Percentiles rank a stretch among this genome's conserved stretches.
Conservation (phyloP, 1,284 basidiomycete species). For the Sporisorium graminicola region DNA sequence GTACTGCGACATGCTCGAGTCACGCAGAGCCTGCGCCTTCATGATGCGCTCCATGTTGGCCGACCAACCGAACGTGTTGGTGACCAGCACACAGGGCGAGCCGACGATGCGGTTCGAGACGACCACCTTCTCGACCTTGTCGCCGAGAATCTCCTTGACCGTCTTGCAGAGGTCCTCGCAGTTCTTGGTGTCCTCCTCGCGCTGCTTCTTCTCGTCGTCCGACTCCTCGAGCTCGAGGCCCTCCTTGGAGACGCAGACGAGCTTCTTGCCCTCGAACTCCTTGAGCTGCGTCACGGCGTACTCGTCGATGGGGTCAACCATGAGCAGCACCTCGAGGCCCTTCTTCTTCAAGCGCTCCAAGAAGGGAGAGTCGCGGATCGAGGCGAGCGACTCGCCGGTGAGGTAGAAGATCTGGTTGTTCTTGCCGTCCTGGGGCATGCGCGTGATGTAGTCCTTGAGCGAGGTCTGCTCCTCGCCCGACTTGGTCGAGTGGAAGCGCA, state of each 20-base stretch:
- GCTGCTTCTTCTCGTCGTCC: slow-evolving; percentile 92
- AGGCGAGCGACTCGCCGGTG: slow-evolving; percentile 94
- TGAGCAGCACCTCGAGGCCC: slow-evolving; percentile 97
- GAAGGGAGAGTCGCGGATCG: slow-evolving; percentile 96
- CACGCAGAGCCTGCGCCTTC: slow-evolving; percentile 98
- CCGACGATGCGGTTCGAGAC: slow-evolving; percentile 85
- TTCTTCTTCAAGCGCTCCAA: slow-evolving; percentile 99
- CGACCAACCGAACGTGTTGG: slow-evolving; percentile 99
- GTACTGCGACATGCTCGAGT: slow-evolving; percentile 99
- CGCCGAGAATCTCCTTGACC: slow-evolving; percentile 98
- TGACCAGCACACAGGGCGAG: slow-evolving; percentile 75
- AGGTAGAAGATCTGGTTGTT: slow-evolving; percentile 92
- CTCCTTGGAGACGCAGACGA: slow-evolving; percentile 98
- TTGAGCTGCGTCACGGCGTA: slow-evolving; percentile 88
- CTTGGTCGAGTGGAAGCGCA: slow-evolving; percentile 99
- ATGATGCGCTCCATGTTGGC: slow-evolving; percentile 99
- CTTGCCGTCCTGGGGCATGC: slow-evolving; percentile 99
- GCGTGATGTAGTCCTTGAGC: slow-evolving; percentile 99
- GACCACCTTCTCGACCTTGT: slow-evolving; percentile 99
- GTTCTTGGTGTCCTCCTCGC: slow-evolving; percentile 87
- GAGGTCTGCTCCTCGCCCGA: slow-evolving; percentile 90
- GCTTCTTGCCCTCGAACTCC: slow-evolving; percentile 99
- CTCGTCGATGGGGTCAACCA: slow-evolving; percentile 81
- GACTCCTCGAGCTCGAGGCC: slow-evolving; percentile 99
- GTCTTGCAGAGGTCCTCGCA: slow-evolving; percentile 91